Evolutionary conservation across 1,139 yeast genomes (phyloP), one percentile per base, ranked within the genome.

Genomic region (Meyerozyma athensensis): DNA sequence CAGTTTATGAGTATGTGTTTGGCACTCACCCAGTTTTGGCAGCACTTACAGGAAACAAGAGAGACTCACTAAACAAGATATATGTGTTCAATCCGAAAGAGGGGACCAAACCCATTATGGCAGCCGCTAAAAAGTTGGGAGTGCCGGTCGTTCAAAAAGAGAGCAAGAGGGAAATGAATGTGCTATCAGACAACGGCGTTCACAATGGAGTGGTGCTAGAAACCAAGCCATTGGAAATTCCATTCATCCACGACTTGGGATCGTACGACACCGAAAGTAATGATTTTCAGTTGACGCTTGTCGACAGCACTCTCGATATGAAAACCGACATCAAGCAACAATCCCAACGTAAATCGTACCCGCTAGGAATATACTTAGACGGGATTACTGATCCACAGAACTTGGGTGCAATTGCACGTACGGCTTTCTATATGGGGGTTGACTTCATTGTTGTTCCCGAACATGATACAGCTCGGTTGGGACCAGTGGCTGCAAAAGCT

Each of bases 351-450:
- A 46, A 53, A 4, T 47, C 46, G 26, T 67, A 64, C 48, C 95
- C 96, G 0, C 52, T 89, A 13, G 96, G 92, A 0, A 50, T 89
- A 4, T 86, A 75, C 50, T 60, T 89, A 32, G 97, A 89, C 58
- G 90, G 86, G 43, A 72, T 90, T 37, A 80, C 89, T 4, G 97
- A 90, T 54, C 95, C 97, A 0, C 95, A 86, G 55, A 90, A 90
- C 54, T 68, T 86, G 49, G 97, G 97, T 2, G 95, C 95, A 23
- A 79, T 90, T 35, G 61, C 87, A 22, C 68, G 97, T 52, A 76
- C 90, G 1, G 94, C 95, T 0, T 85, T 79, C 58, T 89, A 74
- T 58, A 67, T 89, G 30, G 97, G 97, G 3, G 95, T 75, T 1
- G 96, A 89, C 58, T 85, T 86, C 49, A 65, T 89, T 10, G 77